Evolutionary conservation across 1,139 yeast genomes (phyloP).

Genomic region (Starmera stellimalicola): DNA sequence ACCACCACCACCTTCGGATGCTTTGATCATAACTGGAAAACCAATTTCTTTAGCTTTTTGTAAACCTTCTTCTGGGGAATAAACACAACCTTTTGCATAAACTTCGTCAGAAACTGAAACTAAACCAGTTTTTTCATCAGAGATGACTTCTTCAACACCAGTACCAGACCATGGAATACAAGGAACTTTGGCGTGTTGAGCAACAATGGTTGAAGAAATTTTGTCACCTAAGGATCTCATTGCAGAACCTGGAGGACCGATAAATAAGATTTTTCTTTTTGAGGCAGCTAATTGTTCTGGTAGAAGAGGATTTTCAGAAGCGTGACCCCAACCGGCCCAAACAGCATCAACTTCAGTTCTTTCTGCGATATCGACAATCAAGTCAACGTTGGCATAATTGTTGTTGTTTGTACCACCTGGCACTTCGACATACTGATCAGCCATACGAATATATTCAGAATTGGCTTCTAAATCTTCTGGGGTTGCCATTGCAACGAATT

Average conservation of each 20-base stretch:
- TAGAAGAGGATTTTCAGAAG: constrained; percentile 89
- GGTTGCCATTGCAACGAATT: constrained; percentile 97
- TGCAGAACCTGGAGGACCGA: constrained; percentile 98
- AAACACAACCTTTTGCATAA: constrained; percentile 82
- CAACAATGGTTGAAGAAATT: constrained; percentile 94
- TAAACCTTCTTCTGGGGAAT: constrained; percentile 81
- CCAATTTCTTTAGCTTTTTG: constrained; percentile 78
- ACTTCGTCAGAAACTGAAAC: constrained; percentile 83
- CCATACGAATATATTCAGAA: constrained; percentile 97
- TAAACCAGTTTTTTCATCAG: constrained; percentile 60
- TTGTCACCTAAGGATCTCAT: constrained; percentile 99
- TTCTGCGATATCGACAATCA: constrained; percentile 95
- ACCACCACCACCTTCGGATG: constrained; percentile 99
- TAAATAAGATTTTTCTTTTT: constrained; percentile 78
- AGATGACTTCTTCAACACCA: constrained; percentile 73
- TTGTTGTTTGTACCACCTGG: constrained; percentile 99
- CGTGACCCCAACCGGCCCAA: constrained; percentile 99
- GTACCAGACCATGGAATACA: constrained; percentile 99
- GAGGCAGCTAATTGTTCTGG: constrained; percentile 93
- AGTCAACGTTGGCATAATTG: constrained; percentile 94
- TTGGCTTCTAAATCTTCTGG: constrained; percentile 97
- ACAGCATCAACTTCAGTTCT: constrained; percentile 96
- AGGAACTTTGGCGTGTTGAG: constrained; percentile 96
- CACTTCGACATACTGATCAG: constrained; percentile 95
- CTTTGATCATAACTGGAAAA: constrained; percentile 93